Percentiles rank a stretch among this genome's conserved stretches.
phyloP scores from a whole-genome alignment of 1,284 basidiomycete species.

The Coriolopsis trogii region DNA sequence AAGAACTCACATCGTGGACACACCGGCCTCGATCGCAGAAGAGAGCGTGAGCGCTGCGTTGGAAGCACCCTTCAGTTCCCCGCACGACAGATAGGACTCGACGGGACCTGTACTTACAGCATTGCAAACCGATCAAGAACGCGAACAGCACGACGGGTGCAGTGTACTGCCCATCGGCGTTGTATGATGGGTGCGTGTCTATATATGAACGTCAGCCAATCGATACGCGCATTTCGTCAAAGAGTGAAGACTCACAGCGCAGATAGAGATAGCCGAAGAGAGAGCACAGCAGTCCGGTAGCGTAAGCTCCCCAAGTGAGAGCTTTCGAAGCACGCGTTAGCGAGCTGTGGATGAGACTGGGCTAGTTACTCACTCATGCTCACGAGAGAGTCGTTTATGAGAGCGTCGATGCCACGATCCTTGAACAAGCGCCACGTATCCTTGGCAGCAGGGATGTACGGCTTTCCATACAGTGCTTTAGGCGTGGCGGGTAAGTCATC shows the following conservation, averaged over 20 bases:
- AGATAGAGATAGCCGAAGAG: conserved; percentile 86
- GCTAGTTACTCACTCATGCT: conserved; percentile 62
- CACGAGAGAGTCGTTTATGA: conserved; percentile 87
- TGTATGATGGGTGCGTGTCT: conserved; percentile 78
- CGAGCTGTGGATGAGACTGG: conserved; percentile 4
- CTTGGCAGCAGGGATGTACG: conserved; percentile 85
- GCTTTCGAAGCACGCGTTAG: conserved; percentile 39
- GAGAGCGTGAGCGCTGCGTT: conserved; percentile 62
- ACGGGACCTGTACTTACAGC: conserved; percentile 49
- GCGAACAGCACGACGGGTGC: conserved; percentile 79
- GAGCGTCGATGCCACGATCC: conserved; percentile 83
- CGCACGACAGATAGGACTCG: neutral
- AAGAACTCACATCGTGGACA: conserved; percentile 77
- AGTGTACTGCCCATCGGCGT: conserved; percentile 73
- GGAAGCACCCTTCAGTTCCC: neutral
- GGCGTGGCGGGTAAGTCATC: too few species aligned
- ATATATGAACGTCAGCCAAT: conserved; percentile 11
- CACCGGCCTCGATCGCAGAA: conserved; percentile 77
- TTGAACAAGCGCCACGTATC: conserved; percentile 89
- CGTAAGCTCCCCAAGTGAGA: conserved; percentile 77
- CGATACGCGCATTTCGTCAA: neutral
- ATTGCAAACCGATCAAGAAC: conserved; percentile 78
- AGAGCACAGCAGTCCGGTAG: conserved; percentile 76
- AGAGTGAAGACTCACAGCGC: conserved; percentile 51
- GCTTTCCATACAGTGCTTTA: conserved; percentile 83